phyloP scores from a whole-genome alignment of 1,139 yeast species.

The Zhuliangozyma blackwelliae region DNA sequence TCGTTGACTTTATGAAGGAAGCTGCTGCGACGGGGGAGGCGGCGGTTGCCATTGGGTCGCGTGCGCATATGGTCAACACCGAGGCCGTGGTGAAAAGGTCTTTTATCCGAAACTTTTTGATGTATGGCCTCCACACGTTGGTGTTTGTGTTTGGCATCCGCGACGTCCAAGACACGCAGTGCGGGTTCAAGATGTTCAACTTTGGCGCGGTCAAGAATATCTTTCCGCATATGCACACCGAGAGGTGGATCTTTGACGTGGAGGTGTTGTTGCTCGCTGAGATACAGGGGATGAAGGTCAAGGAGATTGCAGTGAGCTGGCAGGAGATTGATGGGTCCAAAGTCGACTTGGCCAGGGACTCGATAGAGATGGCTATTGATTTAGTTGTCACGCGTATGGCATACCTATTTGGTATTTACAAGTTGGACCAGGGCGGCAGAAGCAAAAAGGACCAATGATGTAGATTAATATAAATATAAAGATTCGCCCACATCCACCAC shows the following conservation, averaged over 20 bases:
- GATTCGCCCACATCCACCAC: no score
- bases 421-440: conserved; percentile 29
- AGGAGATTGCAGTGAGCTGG: conserved; percentile 89
- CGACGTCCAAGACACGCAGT: conserved; percentile 86
- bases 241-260: conserved; percentile 97
- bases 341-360: conserved; percentile 86
- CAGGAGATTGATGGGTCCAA: conserved; percentile 96
- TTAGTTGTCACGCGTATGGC: conserved; percentile 88
- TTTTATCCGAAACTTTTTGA: conserved; percentile 78
- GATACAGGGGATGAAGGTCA: conserved; percentile 59
- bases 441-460: conserved; percentile 11
- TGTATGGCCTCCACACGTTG: conserved; percentile 87
- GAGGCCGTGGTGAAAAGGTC: conserved; percentile 95
- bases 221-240: conserved; percentile 92
- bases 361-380: conserved; percentile 93
- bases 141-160: conserved; percentile 88
- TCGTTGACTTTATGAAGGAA: conserved; percentile 39
- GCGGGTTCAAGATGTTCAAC: conserved; percentile 93
- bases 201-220: conserved; percentile 57
- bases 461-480: no score
- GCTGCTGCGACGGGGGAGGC: conserved; percentile 24
- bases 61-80: conserved; percentile 95
- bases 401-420: conserved; percentile 78
- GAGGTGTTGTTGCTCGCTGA: conserved; percentile 81
- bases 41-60: conserved; percentile 80